phyloP scores from a whole-genome alignment of 2,329 filamentous ascomycete species.

The Aspergillus melleus region DNA sequence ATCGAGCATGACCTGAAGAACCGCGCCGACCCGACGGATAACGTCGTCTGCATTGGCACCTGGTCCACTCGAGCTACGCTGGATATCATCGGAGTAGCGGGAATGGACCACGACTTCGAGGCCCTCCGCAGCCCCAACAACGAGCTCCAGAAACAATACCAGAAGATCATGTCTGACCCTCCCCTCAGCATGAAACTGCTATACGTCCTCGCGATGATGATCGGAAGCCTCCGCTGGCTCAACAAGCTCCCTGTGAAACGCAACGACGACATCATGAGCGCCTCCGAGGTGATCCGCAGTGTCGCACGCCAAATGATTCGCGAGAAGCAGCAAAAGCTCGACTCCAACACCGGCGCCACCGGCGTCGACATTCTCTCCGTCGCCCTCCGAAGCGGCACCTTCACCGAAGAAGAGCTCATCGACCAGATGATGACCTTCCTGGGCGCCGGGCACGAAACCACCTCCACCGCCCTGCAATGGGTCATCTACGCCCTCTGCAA shows the following conservation, averaged over 20 bases:
- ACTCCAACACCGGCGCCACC: slow-evolving; percentile 16
- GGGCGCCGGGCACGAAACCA: slow-evolving; percentile 79
- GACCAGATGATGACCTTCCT: slow-evolving; percentile 92
- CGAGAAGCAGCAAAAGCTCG: slow-evolving; percentile 63
- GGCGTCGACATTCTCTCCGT: slow-evolving; percentile 78
- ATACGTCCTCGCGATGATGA: slow-evolving; percentile 55
- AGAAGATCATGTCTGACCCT: slow-evolving; percentile 25
- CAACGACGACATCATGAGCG: slow-evolving; percentile 64
- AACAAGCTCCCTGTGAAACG: slow-evolving; percentile 65
- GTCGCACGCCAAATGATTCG: slow-evolving; percentile 68
- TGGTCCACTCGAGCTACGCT: slow-evolving; percentile 70
- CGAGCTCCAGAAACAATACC: slow-evolving; percentile 50
- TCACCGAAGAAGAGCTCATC: slow-evolving; percentile 76
- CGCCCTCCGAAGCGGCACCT: slow-evolving; percentile 72
- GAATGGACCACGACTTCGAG: slow-evolving; percentile 70
- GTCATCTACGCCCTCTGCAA: slow-evolving; percentile 68
- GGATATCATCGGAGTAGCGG: slow-evolving; percentile 73
- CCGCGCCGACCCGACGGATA: slow-evolving; percentile 35
- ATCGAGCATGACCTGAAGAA: slow-evolving; percentile 52
- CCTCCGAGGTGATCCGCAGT: slow-evolving; percentile 60
- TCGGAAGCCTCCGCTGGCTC: slow-evolving; percentile 66
- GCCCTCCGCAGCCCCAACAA: slow-evolving; percentile 63
- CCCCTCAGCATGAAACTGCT: slow-evolving; percentile 45
- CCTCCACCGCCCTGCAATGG: slow-evolving; percentile 74
- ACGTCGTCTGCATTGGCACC: slow-evolving; percentile 56